Conservation (phyloP, 2,329 filamentous ascomycete genomes). For the Fusarium tuaranense region DNA sequence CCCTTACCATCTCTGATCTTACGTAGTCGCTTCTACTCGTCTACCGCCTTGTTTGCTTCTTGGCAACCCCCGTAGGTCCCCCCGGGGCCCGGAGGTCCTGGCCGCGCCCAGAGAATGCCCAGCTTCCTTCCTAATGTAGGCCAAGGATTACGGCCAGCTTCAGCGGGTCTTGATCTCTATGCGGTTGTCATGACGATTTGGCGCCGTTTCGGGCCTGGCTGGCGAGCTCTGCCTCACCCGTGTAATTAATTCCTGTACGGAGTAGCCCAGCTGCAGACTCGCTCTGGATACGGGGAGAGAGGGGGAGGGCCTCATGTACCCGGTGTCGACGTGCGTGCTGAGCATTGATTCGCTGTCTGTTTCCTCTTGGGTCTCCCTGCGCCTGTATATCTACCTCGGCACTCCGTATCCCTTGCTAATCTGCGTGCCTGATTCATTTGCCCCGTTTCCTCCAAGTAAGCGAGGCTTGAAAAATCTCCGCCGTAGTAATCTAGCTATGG, state of each 20-base stretch:
- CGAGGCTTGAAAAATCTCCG: conserved; percentile 29
- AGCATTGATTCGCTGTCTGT: conserved; percentile 10
- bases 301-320: conserved; percentile 2
- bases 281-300: not conserved
- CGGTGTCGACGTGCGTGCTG: not conserved
- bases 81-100: not conserved
- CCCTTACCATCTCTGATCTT: conserved; percentile 40
- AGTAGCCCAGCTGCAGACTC: not conserved
- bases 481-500: not conserved
- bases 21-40: conserved; percentile 29
- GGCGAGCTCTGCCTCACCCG: conserved; percentile 14
- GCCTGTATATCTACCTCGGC: conserved; percentile 18
- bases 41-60: not conserved
- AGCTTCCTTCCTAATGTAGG: conserved; percentile 20
- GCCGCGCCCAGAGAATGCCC: conserved; percentile 19
- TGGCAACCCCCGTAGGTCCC: not conserved
- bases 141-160: conserved; percentile 25
- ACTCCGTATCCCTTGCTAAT: conserved; percentile 10
- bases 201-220: conserved; percentile 36
- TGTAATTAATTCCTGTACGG: not conserved
- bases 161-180: conserved; percentile 24
- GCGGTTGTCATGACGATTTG: conserved; percentile 46
- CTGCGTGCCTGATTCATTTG: conserved; percentile 8
- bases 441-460: conserved; percentile 23
- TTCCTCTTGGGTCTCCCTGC: not conserved